Conservation (phyloP, 345 rosid genomes). For the Citrus hindsii region DNA sequence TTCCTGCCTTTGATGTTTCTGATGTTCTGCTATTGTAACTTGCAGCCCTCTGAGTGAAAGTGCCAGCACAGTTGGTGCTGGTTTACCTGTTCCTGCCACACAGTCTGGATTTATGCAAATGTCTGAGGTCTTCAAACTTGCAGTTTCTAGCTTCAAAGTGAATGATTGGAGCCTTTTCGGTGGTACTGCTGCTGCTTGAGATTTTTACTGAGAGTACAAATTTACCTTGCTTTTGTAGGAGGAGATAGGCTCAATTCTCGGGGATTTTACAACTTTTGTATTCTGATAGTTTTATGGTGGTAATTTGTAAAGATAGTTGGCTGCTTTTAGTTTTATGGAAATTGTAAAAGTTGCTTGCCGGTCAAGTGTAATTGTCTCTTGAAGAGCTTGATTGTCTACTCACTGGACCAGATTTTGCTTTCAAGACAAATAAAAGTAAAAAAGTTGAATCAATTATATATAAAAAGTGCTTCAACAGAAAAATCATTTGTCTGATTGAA, state of each 20-base stretch:
- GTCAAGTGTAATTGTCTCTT: no score
- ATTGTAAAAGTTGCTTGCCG: not conserved
- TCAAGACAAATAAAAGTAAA: no score
- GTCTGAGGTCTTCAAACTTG: conserved; percentile 64
- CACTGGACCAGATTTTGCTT: no score
- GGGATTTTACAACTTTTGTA: not conserved
- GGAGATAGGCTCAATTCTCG: not conserved
- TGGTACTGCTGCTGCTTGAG: conserved; percentile 27
- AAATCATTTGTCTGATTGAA: no score
- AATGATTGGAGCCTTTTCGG: conserved; percentile 73
- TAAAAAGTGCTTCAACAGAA: no score
- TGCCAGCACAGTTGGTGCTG: conserved; percentile 68
- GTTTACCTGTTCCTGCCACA: conserved; percentile 54
- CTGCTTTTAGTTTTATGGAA: not conserved
- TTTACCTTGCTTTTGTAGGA: not conserved
- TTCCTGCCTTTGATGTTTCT: not conserved
- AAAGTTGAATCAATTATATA: no score
- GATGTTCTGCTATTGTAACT: conserved; percentile 1
- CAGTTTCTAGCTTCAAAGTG: conserved; percentile 66
- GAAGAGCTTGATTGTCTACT: no score
- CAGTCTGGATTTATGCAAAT: conserved; percentile 58
- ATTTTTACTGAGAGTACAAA: not conserved
- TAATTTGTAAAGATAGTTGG: not conserved
- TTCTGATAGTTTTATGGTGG: not conserved
- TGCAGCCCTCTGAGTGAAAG: conserved; percentile 80